phyloP scores from a whole-genome alignment of 768 basidiomycete genomes.

The Imleria badia region DNA sequence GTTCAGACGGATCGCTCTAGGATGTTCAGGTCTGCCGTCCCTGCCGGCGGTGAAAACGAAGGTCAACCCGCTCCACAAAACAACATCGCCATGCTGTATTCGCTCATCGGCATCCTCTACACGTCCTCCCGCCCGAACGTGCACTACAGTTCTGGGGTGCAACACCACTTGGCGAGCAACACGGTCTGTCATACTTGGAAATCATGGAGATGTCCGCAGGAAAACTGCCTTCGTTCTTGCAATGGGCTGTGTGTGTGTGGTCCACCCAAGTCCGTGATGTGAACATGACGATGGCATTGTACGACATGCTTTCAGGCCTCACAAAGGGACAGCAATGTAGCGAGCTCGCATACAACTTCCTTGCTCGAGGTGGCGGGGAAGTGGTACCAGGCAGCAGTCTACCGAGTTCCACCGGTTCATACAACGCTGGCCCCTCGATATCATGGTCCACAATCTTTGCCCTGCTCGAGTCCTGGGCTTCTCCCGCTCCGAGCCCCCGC shows the following conservation, averaged over 20 bases:
- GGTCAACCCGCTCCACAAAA: constrained; percentile 60
- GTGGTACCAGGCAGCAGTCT: too few species aligned
- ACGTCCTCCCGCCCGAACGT: constrained; percentile 69
- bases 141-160: too few species aligned
- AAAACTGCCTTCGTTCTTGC: constrained; percentile 72
- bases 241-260: constrained; percentile 92
- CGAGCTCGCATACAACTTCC: too few species aligned
- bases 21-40: constrained; percentile 41
- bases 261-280: constrained; percentile 73
- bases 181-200: constrained; percentile 54
- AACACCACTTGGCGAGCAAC: constrained; percentile 43
- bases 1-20: constrained; percentile 64
- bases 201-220: constrained; percentile 58
- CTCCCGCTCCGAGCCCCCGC: constrained; percentile 48
- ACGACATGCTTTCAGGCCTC: constrained; percentile 86
- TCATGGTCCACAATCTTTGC: constrained; percentile 81
- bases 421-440: constrained; percentile 52
- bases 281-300: constrained; percentile 74
- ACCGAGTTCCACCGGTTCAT: constrained; percentile 36
- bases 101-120: constrained; percentile 81
- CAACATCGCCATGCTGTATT: constrained; percentile 85
- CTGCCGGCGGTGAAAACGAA: constrained; percentile 43
- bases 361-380: too few species aligned
- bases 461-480: constrained; percentile 72
- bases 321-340: constrained; percentile 80